A percentile compares a stretch with the other conserved stretches of the same genome.
Conservation (phyloP, 2,329 filamentous ascomycete species). For the Fusarium agapanthi region DNA sequence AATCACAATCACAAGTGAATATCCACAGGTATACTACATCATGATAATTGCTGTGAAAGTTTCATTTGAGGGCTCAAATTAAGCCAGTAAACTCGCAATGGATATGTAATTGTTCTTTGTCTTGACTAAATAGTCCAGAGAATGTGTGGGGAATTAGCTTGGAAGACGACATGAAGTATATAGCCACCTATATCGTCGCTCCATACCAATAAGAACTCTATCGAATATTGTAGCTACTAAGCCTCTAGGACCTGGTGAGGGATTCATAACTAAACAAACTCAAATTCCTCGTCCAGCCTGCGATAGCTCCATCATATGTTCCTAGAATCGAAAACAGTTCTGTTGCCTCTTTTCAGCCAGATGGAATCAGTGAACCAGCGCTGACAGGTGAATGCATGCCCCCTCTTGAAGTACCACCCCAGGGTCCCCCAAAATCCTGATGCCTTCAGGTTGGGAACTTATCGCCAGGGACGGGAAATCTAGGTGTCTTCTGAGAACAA, state of each 20-base stretch:
- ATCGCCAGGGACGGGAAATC: not conserved
- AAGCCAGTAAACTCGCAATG: not conserved
- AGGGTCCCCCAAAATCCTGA: not conserved
- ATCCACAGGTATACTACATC: not conserved
- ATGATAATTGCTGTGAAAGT: not conserved
- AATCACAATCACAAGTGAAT: constrained; percentile 4
- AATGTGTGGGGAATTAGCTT: not conserved
- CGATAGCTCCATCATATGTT: not conserved
- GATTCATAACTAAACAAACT: not conserved
- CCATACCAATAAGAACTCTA: not conserved
- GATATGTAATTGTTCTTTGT: not conserved
- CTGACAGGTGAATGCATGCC: not conserved
- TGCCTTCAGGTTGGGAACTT: not conserved
- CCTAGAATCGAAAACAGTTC: not conserved
- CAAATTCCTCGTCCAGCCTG: not conserved
- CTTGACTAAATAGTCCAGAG: not conserved
- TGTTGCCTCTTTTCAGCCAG: not conserved
- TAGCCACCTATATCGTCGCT: not conserved
- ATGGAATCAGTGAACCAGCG: not conserved
- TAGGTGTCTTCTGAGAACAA: not conserved
- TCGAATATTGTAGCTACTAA: not conserved
- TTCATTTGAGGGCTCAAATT: not conserved
- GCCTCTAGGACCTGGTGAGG: not conserved
- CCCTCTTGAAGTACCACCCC: not conserved
- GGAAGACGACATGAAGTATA: not conserved